Conservation (phyloP, 306 rosid species). For the Casuarina cunninghamiana region DNA sequence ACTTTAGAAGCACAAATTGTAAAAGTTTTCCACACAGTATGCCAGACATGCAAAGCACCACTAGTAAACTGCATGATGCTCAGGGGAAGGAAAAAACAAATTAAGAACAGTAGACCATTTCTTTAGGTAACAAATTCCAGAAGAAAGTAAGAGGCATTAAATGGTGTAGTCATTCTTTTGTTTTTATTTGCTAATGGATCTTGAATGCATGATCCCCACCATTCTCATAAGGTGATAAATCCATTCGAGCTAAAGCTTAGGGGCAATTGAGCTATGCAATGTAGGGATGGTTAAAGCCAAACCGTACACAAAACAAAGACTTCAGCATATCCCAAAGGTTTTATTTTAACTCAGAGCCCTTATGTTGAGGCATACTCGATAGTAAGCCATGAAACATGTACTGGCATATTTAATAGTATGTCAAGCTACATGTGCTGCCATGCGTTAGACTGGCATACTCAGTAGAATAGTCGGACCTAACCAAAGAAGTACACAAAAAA, state of each 20-base stretch:
- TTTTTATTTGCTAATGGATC: neutral
- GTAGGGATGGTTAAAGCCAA: neutral
- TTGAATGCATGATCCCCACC: neutral
- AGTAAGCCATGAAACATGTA: no score
- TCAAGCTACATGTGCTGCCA: constrained; percentile 5
- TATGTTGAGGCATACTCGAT: neutral
- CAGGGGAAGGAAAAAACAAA: neutral
- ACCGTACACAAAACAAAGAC: neutral
- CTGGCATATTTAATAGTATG: no score
- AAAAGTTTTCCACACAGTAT: no score
- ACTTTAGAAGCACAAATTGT: neutral
- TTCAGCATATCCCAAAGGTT: neutral
- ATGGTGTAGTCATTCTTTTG: no score
- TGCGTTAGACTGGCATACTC: neutral
- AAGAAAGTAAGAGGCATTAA: no score
- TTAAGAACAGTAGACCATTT: no score
- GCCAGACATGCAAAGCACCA: constrained; percentile 2
- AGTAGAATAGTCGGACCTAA: constrained; percentile 15
- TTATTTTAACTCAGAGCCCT: constrained; percentile 20
- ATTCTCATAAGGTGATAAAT: neutral
- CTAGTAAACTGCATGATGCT: neutral
- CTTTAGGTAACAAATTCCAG: no score
- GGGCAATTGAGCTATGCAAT: neutral
- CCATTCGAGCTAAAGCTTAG: neutral
- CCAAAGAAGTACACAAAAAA: constrained; percentile 15